phyloP scores from a whole-genome alignment of 768 basidiomycete species.

The Gloeophyllum trabeum region DNA sequence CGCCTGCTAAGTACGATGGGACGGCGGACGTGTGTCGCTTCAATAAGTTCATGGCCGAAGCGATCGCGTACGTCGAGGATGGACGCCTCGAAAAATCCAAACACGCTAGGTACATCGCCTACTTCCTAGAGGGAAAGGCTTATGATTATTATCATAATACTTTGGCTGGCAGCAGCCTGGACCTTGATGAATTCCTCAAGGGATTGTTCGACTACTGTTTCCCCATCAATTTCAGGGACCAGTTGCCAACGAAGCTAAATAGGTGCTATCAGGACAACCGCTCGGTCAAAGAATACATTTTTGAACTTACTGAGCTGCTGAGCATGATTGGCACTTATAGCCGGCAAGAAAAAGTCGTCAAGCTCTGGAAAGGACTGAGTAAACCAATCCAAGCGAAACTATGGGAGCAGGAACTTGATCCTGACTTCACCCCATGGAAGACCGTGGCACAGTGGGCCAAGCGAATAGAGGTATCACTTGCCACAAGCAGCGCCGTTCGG shows the following conservation, averaged over 20 bases:
- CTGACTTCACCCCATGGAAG: not conserved
- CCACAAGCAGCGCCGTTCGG: too few species aligned
- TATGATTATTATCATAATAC: not conserved
- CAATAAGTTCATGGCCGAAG: not conserved
- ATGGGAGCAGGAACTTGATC: not conserved
- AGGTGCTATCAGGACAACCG: not conserved
- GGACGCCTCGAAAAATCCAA: not conserved
- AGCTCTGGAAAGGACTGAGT: not conserved
- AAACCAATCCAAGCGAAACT: not conserved
- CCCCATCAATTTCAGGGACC: conserved; percentile 1
- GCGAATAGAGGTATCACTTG: not conserved
- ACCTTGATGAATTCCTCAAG: conserved; percentile 2
- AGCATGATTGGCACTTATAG: not conserved
- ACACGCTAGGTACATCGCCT: not conserved
- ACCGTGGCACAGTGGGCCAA: not conserved
- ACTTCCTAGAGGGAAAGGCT: not conserved
- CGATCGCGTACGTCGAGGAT: not conserved
- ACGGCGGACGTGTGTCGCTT: not conserved
- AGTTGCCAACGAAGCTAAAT: not conserved
- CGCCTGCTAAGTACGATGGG: not conserved
- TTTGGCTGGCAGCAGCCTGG: not conserved
- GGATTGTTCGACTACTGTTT: conserved; percentile 6
- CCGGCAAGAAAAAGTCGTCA: not conserved
- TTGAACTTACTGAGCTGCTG: not conserved
- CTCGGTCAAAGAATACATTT: not conserved